A percentile compares a stretch with the other conserved stretches of the same genome.
Evolutionary conservation across 2,329 filamentous ascomycete genomes (phyloP).

Genomic region (Aspergillus pseudoterreus): DNA sequence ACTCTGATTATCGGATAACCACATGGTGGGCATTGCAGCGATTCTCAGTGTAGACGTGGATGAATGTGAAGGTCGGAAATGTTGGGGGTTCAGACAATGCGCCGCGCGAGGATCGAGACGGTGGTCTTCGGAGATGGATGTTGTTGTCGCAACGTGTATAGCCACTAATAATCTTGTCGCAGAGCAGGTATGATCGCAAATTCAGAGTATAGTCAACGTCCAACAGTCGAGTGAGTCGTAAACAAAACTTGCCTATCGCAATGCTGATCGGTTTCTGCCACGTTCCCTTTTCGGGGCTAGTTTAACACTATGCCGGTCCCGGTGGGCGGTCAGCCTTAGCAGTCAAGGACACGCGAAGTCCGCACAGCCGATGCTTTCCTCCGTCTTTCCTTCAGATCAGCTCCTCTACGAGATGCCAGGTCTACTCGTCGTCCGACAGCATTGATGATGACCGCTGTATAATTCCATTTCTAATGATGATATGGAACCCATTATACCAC

Average conservation of each 20-base stretch:
- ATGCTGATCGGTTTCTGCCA: slow-evolving; percentile 20
- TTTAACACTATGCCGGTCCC: slow-evolving; percentile 6
- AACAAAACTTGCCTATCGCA: slow-evolving; percentile 5
- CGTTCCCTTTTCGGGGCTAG: slow-evolving; percentile 13
- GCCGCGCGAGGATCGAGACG: too few relatives aligned
- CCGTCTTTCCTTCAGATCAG: neutral
- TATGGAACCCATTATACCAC: too few relatives aligned
- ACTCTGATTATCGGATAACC: slow-evolving; percentile 96
- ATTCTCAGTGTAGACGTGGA: neutral
- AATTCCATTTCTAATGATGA: too few relatives aligned
- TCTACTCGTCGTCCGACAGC: neutral
- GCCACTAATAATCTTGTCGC: too few relatives aligned
- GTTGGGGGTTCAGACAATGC: too few relatives aligned
- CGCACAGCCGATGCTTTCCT: neutral
- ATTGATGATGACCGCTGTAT: neutral
- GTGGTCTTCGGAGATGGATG: too few relatives aligned
- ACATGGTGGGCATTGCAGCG: slow-evolving; percentile 77
- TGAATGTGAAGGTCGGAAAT: too few relatives aligned
- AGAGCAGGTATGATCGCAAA: neutral
- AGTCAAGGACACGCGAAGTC: neutral
- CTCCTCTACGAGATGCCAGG: neutral
- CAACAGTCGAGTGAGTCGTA: neutral
- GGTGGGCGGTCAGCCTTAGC: slow-evolving; percentile 18
- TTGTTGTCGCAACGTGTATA: neutral
- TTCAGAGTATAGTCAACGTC: neutral